phyloP scores from a whole-genome alignment of 2,329 filamentous ascomycete genomes.

The Coleophoma cylindrospora region DNA sequence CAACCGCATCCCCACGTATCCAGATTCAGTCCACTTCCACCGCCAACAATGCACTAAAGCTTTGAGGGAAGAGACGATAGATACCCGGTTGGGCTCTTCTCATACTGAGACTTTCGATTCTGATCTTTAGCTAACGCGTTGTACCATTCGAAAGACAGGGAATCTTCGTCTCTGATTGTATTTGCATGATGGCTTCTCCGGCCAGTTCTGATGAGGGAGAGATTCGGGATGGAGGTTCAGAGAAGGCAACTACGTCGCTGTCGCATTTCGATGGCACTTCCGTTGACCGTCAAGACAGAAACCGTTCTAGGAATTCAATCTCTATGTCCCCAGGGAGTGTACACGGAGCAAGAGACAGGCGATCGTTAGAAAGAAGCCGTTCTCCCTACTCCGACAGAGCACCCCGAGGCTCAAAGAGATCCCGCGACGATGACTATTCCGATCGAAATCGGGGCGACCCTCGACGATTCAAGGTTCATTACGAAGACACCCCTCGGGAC shows the following conservation, averaged over 20 bases:
- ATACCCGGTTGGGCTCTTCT: slow-evolving; percentile 32
- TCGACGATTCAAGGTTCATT: slow-evolving; percentile 55
- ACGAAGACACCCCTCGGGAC: slow-evolving; percentile 49
- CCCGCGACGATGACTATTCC: slow-evolving; percentile 56
- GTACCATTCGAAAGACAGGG: slow-evolving; percentile 26
- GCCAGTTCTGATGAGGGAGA: slow-evolving; percentile 82
- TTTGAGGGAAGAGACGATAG: slow-evolving; percentile 25
- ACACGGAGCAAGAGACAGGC: slow-evolving; percentile 36
- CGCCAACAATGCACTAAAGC: slow-evolving; percentile 23
- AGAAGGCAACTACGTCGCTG: slow-evolving; percentile 90
- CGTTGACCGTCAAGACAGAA: slow-evolving; percentile 93
- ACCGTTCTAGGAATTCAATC: slow-evolving; percentile 36
- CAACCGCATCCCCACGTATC: not conserved
- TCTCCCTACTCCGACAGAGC: slow-evolving; percentile 43
- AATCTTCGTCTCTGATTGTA: slow-evolving; percentile 19
- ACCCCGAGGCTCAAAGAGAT: slow-evolving; percentile 58
- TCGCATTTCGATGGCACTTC: slow-evolving; percentile 68
- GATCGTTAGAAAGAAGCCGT: slow-evolving; percentile 41
- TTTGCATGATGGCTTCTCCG: slow-evolving; percentile 39
- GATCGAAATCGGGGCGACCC: slow-evolving; percentile 44
- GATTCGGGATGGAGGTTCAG: slow-evolving; percentile 69
- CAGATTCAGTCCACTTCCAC: too few species aligned
- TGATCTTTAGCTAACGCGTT: slow-evolving; percentile 31
- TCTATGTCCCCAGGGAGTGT: slow-evolving; percentile 34
- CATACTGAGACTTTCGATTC: slow-evolving; percentile 25